phyloP scores from a whole-genome alignment of 2,329 filamentous ascomycete species.

The Orbilia ellipsospora region DNA sequence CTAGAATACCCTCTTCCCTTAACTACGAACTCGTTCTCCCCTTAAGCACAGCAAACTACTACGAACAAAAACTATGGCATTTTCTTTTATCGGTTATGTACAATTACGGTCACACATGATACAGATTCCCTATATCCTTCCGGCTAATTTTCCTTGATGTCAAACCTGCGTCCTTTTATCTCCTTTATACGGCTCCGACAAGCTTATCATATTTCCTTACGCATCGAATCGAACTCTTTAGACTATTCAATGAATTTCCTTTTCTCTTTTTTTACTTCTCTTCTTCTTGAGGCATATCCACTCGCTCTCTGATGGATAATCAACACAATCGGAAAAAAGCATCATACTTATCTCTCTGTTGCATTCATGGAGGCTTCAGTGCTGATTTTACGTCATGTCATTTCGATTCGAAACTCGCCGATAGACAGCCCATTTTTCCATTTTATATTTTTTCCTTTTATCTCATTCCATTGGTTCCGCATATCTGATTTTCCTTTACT shows the following conservation, averaged over 20 bases:
- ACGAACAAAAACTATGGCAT: conserved; percentile 35
- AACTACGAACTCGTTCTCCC: not conserved
- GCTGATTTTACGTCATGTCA: conserved; percentile 27
- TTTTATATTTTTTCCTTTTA: conserved; percentile 54
- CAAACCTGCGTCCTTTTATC: conserved; percentile 24
- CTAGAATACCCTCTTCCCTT: conserved; percentile 5
- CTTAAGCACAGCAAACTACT: conserved; percentile 7
- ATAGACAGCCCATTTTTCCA: conserved; percentile 53
- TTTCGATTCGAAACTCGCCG: conserved; percentile 18
- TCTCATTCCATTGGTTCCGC: conserved; percentile 43
- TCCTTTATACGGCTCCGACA: conserved; percentile 40
- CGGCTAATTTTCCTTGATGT: conserved; percentile 43
- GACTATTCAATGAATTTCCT: conserved; percentile 55
- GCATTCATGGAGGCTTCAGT: conserved; percentile 45
- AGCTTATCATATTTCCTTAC: conserved; percentile 48
- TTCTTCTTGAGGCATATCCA: conserved; percentile 46
- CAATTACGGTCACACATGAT: conserved; percentile 54
- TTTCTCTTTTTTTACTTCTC: conserved; percentile 22
- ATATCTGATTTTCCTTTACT: conserved; percentile 1
- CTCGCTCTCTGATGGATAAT: conserved; percentile 20
- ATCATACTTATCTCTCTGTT: conserved; percentile 36
- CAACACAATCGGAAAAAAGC: conserved; percentile 21
- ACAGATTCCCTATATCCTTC: conserved; percentile 37
- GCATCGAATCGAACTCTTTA: conserved; percentile 53
- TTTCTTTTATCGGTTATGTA: conserved; percentile 54